Evolutionary conservation across 176 grass and related monocot genomes (phyloP), one percentile per base, ranked within the genome.

Genomic region (Aegilops speltoides): DNA sequence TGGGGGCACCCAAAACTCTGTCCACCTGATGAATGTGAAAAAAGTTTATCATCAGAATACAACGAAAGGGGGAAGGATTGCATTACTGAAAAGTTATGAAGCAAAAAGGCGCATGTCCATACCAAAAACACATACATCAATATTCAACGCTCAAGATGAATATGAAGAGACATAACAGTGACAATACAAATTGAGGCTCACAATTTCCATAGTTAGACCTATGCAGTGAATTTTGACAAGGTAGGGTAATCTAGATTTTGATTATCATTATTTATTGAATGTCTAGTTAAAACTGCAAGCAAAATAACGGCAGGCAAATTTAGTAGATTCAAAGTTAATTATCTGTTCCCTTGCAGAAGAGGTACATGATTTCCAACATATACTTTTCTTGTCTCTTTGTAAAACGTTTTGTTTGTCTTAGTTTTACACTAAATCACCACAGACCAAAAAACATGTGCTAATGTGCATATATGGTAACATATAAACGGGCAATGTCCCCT

Each of bases 1-100:
- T 99, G 87, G 68, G 86, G 66, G 29, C 97, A 99, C 52, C 94
- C 97, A 80, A 92, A 83, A 90, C 97, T 99, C 43, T 70, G 84
- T 68, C 97, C 97, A 91, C 97, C 97, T 99, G 81, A 85, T 67
- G 67, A 73, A 64, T 84, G 82, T 60, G 8, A 61, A 43, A 80
- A 70, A 46, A 10, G 4, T 40, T 54, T 67, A 13, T 52, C 80
- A 79, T 74, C 32, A 56, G 3, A 84, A 83, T n/a, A 79, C 60
- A 68, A 85, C 3, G 15, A 14, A 75, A 54, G 14, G 24, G 19
- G 29, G 10, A 73, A 1, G 4, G 50, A 61, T 68, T 46, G 26
- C 71, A 81, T 54, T 68, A 73, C 37, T 23, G 22, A 79, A 61
- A 88, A 68, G 16, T 37, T 43, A 50, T 17, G 62, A 54, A 54